A percentile compares a stretch with the other conserved stretches of the same genome.
Evolutionary conservation across 2,329 filamentous ascomycete genomes (phyloP).

Genomic region (Neurospora crassa): DNA sequence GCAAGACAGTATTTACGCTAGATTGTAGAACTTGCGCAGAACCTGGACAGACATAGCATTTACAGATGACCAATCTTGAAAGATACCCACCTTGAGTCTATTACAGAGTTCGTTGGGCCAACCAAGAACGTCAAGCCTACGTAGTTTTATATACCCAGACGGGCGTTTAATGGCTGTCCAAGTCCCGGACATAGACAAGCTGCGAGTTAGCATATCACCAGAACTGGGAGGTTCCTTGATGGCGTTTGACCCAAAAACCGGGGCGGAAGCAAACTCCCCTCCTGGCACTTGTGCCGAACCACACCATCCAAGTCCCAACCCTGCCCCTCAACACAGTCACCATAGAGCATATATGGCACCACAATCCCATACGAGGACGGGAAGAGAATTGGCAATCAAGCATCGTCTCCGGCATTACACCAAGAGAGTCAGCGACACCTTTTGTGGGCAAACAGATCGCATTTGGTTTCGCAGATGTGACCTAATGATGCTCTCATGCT

Average conservation of each 20-base stretch:
- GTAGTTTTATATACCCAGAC: neutral
- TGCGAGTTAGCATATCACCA: neutral
- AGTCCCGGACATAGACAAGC: neutral
- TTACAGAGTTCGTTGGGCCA: neutral
- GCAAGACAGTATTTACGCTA: neutral
- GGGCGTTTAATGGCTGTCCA: neutral
- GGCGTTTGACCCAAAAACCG: neutral
- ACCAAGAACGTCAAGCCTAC: neutral
- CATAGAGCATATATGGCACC: constrained; percentile 4
- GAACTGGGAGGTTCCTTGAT: neutral
- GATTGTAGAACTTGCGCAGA: neutral
- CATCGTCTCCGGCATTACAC: constrained; percentile 54
- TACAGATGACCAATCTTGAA: neutral
- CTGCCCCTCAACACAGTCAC: neutral
- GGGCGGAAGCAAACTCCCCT: neutral
- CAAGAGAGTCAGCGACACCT: constrained; percentile 85
- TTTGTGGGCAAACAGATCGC: constrained; percentile 51
- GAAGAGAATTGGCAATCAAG: constrained; percentile 75
- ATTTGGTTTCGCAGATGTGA: constrained; percentile 30
- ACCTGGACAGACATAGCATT: neutral
- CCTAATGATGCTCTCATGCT: constrained; percentile 48
- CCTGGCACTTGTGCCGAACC: neutral
- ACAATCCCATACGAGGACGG: constrained; percentile 2
- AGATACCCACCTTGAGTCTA: neutral
- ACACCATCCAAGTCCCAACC: neutral